Conservation (phyloP, 495 filamentous ascomycete species). For the Penicillium maclennaniae region DNA sequence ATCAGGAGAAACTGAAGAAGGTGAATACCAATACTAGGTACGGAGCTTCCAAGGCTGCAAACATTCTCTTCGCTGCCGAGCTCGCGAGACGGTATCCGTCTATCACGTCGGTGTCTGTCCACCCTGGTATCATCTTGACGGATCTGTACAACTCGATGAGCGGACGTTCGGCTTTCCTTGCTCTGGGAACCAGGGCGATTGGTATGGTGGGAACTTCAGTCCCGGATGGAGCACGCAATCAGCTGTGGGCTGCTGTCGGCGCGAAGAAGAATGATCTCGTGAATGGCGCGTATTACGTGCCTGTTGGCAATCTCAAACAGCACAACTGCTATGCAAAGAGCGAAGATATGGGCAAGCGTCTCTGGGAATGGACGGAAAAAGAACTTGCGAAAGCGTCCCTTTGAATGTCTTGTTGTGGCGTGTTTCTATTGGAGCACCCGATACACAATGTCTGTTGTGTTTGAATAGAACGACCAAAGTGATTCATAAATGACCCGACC, state of each 20-base stretch:
- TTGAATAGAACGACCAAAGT: too few relatives aligned
- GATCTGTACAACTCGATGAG: constrained; percentile 22
- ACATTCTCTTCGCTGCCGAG: constrained; percentile 53
- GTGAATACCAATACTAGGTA: constrained; percentile 48
- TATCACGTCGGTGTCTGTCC: constrained; percentile 43
- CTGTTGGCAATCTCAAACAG: constrained; percentile 31
- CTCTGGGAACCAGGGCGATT: constrained; percentile 11
- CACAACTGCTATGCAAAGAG: constrained; percentile 24
- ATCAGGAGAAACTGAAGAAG: constrained; percentile 28
- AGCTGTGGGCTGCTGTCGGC: constrained; percentile 40
- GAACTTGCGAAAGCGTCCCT: constrained; percentile 21
- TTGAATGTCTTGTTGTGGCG: not conserved
- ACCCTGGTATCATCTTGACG: constrained; percentile 45
- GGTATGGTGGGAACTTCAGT: constrained; percentile 19
- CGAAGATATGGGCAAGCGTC: constrained; percentile 24
- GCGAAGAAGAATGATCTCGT: constrained; percentile 27
- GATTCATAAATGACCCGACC: too few relatives aligned
- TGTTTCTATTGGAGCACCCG: too few relatives aligned
- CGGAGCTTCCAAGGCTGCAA: constrained; percentile 55
- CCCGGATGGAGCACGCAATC: constrained; percentile 31
- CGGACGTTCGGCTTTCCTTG: constrained; percentile 4
- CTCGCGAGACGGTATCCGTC: constrained; percentile 42
- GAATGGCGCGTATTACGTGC: constrained; percentile 37
- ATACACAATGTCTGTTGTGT: too few relatives aligned
- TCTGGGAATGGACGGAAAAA: constrained; percentile 46